Base-by-base conservation (phyloP, 306 rosid genomes). In the Malus sieversii region DNA sequence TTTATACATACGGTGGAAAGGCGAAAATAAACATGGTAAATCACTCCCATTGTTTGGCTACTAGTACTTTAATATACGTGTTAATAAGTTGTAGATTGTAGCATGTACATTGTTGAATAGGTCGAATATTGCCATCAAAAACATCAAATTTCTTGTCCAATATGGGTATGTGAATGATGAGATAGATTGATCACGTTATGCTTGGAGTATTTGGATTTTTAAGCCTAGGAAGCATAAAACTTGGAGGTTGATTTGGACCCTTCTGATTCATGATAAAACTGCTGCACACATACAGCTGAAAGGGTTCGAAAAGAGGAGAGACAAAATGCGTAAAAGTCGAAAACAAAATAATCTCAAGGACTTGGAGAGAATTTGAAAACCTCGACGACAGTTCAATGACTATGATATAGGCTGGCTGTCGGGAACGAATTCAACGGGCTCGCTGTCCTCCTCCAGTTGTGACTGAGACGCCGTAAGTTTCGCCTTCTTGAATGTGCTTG, bases 401-500 rank as follows among this genome's bases (percentile, higher is more conserved):
- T 70, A 75, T 10, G 15, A 22, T 33, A 60, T 65, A 62, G 84
- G 79, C 79, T 77, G 85, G 71, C 94, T 91, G 71, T 94, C 97
- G 29, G 97, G 96, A 69, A 86, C 93, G 23, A 73, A 63, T 10
- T 90, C 92, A 45, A 16, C 18, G 55, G 20, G 55, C 20, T 48
- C 55, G 55, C 55, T 48, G 55, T 90, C 87, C 66, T 85, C 91
- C 69, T 88, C 95, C 67, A 66, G 75, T 30, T 74, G 84, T 75
- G 68, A 63, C 63, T 87, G 92, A 9, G 93, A 72, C 46, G 97
- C 97, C 0, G 78, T 84, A 60, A 78, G 61, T 83, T 77, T 90
- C 25, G 96, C 91, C 80, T 76, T 86, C 89, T 87, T 89, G 81
- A 75, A 92, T 70, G 89, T 86, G 40, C 83, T 85, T 61, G 98